Percentiles rank a stretch among this genome's conserved stretches.
phyloP scores from a whole-genome alignment of 2,329 filamentous ascomycete species.

The Pseudopithomyces chartarum region DNA sequence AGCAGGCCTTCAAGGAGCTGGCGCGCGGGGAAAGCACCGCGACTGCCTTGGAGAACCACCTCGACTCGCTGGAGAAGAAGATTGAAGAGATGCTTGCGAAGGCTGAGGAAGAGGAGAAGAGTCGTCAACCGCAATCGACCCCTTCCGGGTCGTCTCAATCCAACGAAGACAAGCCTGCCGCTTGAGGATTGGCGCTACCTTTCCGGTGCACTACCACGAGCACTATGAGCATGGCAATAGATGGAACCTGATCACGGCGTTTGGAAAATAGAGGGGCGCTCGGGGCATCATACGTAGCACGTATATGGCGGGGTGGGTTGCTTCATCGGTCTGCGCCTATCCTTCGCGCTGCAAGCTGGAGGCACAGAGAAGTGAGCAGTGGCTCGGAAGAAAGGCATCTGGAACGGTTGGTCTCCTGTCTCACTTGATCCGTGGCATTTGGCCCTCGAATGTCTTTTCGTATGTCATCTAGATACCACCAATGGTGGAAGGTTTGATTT shows the following conservation, averaged over 20 bases:
- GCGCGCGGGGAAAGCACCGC: constrained; percentile 62
- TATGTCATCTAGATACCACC: constrained; percentile 31
- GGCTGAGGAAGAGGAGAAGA: constrained; percentile 49
- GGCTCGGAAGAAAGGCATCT: not conserved
- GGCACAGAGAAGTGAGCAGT: not conserved
- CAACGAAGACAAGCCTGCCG: constrained; percentile 18
- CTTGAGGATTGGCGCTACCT: constrained; percentile 10
- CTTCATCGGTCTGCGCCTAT: not conserved
- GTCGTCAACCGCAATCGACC: constrained; percentile 26
- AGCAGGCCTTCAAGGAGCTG: constrained; percentile 56
- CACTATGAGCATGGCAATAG: not conserved
- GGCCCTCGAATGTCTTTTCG: not conserved
- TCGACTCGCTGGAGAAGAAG: constrained; percentile 59
- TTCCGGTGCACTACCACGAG: not conserved
- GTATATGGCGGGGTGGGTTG: not conserved
- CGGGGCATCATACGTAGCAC: not conserved
- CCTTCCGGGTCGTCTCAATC: constrained; percentile 18
- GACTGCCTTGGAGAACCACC: constrained; percentile 59
- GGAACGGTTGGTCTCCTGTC: not conserved
- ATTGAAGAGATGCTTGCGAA: constrained; percentile 59
- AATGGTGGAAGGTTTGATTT: constrained; percentile 37
- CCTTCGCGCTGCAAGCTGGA: not conserved
- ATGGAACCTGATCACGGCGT: not conserved
- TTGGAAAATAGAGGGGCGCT: not conserved
- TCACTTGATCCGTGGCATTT: not conserved